Conservation (phyloP, 2,329 filamentous ascomycete genomes). For the Didymella keratinophila region DNA sequence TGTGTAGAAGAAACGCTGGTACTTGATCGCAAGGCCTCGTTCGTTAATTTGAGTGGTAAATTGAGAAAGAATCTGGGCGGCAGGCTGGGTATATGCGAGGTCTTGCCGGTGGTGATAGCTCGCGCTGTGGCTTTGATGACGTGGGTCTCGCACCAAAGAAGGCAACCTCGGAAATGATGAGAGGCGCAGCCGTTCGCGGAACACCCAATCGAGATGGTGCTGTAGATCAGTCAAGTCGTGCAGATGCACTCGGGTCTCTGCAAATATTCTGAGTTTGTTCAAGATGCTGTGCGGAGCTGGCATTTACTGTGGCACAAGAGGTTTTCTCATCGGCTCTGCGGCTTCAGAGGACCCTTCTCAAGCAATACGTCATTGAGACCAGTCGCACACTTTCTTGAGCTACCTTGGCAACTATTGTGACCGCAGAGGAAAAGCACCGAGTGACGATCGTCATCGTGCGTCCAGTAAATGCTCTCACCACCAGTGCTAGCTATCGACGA, state of each 20-base stretch:
- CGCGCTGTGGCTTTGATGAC: slow-evolving; percentile 20
- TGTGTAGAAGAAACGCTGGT: neutral
- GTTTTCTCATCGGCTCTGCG: slow-evolving; percentile 24
- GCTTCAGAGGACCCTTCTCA: slow-evolving; percentile 9
- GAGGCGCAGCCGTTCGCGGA: slow-evolving; percentile 30
- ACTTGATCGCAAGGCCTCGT: slow-evolving; percentile 1
- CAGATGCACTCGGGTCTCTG: slow-evolving; percentile 9
- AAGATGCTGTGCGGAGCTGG: slow-evolving; percentile 12
- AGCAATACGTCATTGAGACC: slow-evolving; percentile 14
- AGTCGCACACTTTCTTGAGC: slow-evolving; percentile 10
- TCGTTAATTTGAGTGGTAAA: neutral
- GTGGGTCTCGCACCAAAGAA: slow-evolving; percentile 17
- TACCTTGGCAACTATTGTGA: slow-evolving; percentile 12
- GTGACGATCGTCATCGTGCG: slow-evolving; percentile 22
- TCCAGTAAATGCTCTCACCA: slow-evolving; percentile 8
- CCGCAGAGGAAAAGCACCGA: slow-evolving; percentile 18
- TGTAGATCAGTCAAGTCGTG: slow-evolving; percentile 26
- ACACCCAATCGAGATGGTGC: slow-evolving; percentile 24
- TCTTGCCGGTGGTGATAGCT: slow-evolving; percentile 11
- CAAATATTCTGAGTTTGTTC: neutral
- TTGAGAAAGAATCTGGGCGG: neutral
- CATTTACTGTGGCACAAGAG: slow-evolving; percentile 7
- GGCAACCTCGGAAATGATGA: slow-evolving; percentile 21
- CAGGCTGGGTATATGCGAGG: slow-evolving; percentile 15
- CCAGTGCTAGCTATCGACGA: slow-evolving; percentile 18